Evolutionary conservation across 2,329 filamentous ascomycete species (phyloP).

Genomic region (Paecilomyces sp.): DNA sequence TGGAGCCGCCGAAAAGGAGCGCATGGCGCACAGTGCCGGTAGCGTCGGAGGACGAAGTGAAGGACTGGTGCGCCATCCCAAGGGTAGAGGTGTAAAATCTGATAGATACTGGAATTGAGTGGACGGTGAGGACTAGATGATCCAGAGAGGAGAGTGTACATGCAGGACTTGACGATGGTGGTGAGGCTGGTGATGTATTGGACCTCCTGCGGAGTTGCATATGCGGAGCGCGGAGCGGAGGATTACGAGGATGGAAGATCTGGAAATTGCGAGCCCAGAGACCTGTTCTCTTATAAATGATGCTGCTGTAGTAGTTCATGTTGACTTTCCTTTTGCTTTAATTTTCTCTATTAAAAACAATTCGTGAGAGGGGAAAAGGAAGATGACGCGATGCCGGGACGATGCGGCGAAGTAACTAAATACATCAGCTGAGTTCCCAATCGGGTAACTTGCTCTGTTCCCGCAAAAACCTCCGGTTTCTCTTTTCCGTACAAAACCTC

Average conservation of each 20-base stretch:
- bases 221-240: neutral
- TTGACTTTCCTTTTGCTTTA: neutral
- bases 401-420: neutral
- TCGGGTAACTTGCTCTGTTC: neutral
- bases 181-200: neutral
- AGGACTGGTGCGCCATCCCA: slow-evolving; percentile 51
- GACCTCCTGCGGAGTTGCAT: neutral
- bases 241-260: neutral
- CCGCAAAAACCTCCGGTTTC: neutral
- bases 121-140: slow-evolving; percentile 55
- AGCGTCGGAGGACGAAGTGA: slow-evolving; percentile 36
- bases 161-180: neutral
- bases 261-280: neutral
- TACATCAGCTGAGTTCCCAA: neutral
- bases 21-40: slow-evolving; percentile 39
- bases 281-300: neutral
- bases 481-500: neutral
- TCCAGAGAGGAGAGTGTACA: slow-evolving; percentile 40
- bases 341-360: neutral
- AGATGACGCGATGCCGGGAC: neutral
- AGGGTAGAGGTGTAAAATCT: slow-evolving; percentile 50
- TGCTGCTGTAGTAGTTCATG: neutral
- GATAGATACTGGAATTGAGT: slow-evolving; percentile 42
- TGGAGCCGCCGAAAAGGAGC: slow-evolving; percentile 51
- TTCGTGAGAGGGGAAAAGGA: neutral